Conservation (phyloP, 73 alveolate species). For the Effrenium voratum region DNA sequence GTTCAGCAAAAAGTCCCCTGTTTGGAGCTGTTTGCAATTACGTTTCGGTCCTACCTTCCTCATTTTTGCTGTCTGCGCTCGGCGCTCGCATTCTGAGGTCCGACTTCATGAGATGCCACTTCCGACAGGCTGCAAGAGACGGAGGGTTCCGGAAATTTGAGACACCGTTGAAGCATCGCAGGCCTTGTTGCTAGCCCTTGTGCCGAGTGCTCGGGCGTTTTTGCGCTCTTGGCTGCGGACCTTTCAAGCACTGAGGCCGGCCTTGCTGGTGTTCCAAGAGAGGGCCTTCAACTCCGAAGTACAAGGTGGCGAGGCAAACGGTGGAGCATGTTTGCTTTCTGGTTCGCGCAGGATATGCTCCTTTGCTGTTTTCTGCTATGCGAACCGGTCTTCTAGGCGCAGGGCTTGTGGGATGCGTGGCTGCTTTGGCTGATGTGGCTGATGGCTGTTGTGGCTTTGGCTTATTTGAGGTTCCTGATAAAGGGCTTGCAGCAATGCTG, state of each 20-base stretch:
- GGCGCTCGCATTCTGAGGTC: constrained; percentile 14
- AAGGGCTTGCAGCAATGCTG: too few relatives aligned
- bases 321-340: too few relatives aligned
- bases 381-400: constrained; percentile 60
- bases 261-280: constrained; percentile 3
- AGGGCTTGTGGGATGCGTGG: too few relatives aligned
- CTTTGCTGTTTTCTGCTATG: constrained; percentile 42
- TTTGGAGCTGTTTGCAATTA: too few relatives aligned
- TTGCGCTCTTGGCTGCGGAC: too few relatives aligned
- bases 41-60: too few relatives aligned
- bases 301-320: too few relatives aligned
- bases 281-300: too few relatives aligned
- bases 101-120: constrained; percentile 67
- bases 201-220: not conserved
- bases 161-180: not conserved
- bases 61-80: too few relatives aligned
- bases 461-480: not conserved
- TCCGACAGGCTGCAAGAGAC: constrained; percentile 63
- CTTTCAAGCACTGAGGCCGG: not conserved
- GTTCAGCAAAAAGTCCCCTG: too few relatives aligned
- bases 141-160: not conserved
- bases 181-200: constrained; percentile 80
- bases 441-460: not conserved
- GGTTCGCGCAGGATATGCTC: constrained; percentile 53
- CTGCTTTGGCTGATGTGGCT: not conserved